phyloP scores from a whole-genome alignment of 352 stramenopile genomes.

The Phytophthora boehmeriae region DNA sequence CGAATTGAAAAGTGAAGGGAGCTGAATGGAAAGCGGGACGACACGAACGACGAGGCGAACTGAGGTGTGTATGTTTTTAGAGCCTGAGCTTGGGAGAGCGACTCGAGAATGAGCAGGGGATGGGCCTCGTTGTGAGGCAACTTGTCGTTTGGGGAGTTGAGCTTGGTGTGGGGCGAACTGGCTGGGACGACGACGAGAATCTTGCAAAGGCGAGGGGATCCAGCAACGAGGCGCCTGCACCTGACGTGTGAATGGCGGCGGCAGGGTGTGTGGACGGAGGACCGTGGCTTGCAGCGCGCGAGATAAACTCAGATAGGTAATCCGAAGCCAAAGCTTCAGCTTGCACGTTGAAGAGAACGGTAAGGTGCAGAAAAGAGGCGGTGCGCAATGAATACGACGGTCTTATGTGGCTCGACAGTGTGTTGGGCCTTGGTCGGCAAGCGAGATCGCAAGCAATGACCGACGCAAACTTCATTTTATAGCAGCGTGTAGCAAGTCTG shows the following conservation, averaged over 20 bases:
- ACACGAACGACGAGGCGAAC: conserved; percentile 12
- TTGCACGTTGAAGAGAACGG: neutral
- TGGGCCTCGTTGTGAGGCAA: neutral
- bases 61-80: conserved; percentile 27
- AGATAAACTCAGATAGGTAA: neutral
- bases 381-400: no score
- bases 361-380: no score
- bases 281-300: neutral
- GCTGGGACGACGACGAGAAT: neutral
- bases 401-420: no score
- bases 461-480: no score
- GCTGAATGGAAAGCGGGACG: neutral
- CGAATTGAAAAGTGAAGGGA: conserved; percentile 21
- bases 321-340: neutral
- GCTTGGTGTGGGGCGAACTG: neutral
- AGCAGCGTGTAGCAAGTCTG: no score
- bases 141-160: no score
- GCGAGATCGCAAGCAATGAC: no score
- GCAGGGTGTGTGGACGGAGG: neutral
- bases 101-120: neutral
- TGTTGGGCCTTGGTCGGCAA: no score
- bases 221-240: neutral
- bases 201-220: neutral
- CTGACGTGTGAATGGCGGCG: neutral
- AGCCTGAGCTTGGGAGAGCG: conserved; percentile 17